Base-by-base conservation (phyloP, 2,329 filamentous ascomycete species). In the Bipolaris cookei region DNA sequence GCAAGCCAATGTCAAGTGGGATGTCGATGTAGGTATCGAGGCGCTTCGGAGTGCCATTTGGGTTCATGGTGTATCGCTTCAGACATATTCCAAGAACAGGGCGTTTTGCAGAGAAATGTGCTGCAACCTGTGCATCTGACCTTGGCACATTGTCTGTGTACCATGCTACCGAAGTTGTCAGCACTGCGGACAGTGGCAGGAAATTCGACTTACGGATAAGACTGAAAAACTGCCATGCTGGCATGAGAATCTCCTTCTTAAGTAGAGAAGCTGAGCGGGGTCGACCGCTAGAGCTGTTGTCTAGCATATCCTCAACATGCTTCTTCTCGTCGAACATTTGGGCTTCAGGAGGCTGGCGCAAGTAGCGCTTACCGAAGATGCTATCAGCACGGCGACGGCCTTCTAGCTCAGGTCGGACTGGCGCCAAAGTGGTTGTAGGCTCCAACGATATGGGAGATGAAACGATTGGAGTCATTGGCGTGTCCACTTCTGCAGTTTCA, bases 221-320 rank as follows among this genome's bases (percentile, higher is more conserved):
- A 69, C 90, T 92, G 78, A 97, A 98, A 71, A 98, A 97, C 70
- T 97, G 94, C 92, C 93, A 98, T 1, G 95, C 95, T 35, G 94
- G 94, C 81, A 98, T 97, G 56, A 94, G 88, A 13, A 98, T 90
- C 68, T 96, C 93, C 71, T 94, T 97, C 62, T 84, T 72, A 56
- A 75, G 76, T 47, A 83, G 76, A 32, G 79, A 81, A 37, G 68
- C 66, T 42, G 74, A 72, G 21, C 73, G 63, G 70, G 75, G 72
- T 62, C 66, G 66, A 56, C 64, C 66, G 63, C 62, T 46, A 42
- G 69, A 69, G 56, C 75, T 71, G 32, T 69, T 69, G 43, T 67
- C 72, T 50, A 70, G 58, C 56, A 77, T 74, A 51, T 79, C 78
- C 37, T 74, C 65, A 79, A 77, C 63, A 21, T 70, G 68, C 69